Evolutionary conservation across 108 stramenopile genomes (phyloP), one percentile per base, ranked within the genome.

Genomic region (Skeletonema menzelii): DNA sequence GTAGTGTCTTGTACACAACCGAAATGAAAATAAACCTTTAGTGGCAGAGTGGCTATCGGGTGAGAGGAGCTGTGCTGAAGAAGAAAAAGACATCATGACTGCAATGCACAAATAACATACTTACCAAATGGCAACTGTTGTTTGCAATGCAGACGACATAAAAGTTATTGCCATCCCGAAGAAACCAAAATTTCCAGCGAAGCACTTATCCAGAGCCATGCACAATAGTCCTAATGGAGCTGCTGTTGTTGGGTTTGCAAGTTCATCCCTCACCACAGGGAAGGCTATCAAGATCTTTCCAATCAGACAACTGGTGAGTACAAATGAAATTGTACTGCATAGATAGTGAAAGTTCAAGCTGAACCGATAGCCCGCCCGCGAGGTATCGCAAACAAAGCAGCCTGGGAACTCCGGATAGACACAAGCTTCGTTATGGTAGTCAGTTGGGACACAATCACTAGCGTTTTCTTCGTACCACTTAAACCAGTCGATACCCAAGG

Each of bases 401-500:
- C 92, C 92, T 17, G 92, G 89, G 58, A 93, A 93, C 63, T 93
- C 92, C 1, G 88, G 85, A 65, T 85, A 89, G 27, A 80, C 76
- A 56, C 92, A 93, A 35, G 83, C 83, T 40, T 72, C 59, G 20
- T 80, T 85, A 76, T 93, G 92, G 63, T 90, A 93, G 31, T 93
- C 86, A n/a, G 88, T 87, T n/a, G 86, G 89, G 46, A 84, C 76
- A 46, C 92, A 93, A 7, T 74, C 53, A 35, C 84, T 65, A 20
- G 85, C 55, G 34, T 85, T 87, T 59, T 87, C 88, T 86, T 93
- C 92, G 42, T 70, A 77, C 76, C 76, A 77, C 76, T 90, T 90
- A 77, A 93, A 93, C 92, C 92, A 93, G 26, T 87, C 92, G 8
- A 93, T 86, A 10, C 92, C 92, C 22, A 93, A 69, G 0, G 83